Evolutionary conservation across 306 rosid species (phyloP).

Genomic region (Prunus kanzakura): DNA sequence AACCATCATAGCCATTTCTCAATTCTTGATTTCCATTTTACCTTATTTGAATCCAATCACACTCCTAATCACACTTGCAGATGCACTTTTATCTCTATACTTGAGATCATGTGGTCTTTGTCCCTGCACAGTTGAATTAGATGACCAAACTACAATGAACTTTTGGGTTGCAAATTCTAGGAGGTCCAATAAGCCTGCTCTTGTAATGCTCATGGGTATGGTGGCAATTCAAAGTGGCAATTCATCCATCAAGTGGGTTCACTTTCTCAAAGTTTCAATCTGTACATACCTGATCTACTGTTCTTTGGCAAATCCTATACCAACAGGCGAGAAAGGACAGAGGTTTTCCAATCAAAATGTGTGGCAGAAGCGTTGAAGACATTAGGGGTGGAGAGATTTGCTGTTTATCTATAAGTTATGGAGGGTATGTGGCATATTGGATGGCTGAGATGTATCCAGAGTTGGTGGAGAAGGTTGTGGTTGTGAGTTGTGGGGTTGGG

Average conservation of each 20-base stretch:
- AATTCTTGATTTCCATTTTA: constrained; percentile 1
- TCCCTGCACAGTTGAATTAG: constrained; percentile 26
- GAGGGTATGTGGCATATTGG: constrained; percentile 40
- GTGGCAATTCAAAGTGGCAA: constrained; percentile 42
- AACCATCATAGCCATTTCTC: constrained; percentile 4
- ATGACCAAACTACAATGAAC: constrained; percentile 38
- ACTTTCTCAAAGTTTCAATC: constrained; percentile 23
- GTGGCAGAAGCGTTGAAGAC: constrained; percentile 30
- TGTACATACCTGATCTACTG: constrained; percentile 32
- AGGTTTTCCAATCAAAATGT: constrained; percentile 34
- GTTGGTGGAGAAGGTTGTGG: constrained; percentile 39
- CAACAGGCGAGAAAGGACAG: constrained; percentile 23
- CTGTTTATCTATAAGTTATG: constrained; percentile 40
- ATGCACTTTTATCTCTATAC: constrained; percentile 13
- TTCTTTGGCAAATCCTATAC: constrained; percentile 44
- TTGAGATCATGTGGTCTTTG: constrained; percentile 34
- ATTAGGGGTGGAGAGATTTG: constrained; percentile 22
- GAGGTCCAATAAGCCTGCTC: constrained; percentile 13
- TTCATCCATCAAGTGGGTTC: constrained; percentile 32
- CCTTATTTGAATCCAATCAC: neutral
- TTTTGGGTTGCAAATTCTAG: constrained; percentile 30
- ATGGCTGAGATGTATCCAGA: constrained; percentile 36
- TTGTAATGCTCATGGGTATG: constrained; percentile 43
- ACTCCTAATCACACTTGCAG: neutral
- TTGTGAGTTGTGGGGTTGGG: constrained; percentile 42